Percentiles rank a stretch among this genome's conserved stretches.
phyloP scores from a whole-genome alignment of 306 rosid species.

The Cicer arietinum region DNA sequence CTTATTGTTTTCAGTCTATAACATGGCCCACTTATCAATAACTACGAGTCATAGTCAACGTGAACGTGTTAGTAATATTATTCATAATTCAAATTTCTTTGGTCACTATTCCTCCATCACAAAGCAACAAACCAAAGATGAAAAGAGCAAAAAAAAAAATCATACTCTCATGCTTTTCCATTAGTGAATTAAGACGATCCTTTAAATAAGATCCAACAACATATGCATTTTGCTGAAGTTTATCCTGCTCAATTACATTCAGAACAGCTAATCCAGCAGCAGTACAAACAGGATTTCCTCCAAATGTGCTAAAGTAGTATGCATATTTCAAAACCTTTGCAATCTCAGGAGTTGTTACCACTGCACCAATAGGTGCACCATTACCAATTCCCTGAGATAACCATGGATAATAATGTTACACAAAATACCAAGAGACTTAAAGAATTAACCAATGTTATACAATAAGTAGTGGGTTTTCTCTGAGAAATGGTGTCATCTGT shows the following conservation, averaged over 20 bases:
- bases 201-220: conserved; percentile 50
- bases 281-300: conserved; percentile 55
- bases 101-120: neutral
- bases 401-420: conserved; percentile 13
- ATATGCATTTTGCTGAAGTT: conserved; percentile 51
- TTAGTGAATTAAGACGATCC: conserved; percentile 50
- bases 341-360: conserved; percentile 57
- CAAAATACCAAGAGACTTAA: conserved; percentile 4
- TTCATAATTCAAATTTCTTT: neutral
- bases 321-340: conserved; percentile 47
- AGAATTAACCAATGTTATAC: conserved; percentile 26
- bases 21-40: no score
- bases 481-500: neutral
- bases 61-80: neutral
- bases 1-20: no score
- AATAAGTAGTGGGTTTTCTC: neutral
- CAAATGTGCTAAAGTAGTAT: conserved; percentile 55
- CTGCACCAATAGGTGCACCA: conserved; percentile 58
- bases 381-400: conserved; percentile 60
- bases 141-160: neutral
- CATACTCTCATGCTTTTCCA: conserved; percentile 56
- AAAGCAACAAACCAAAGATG: neutral
- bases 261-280: conserved; percentile 59
- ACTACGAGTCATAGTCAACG: neutral
- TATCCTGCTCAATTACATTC: conserved; percentile 57